These are phyloP conservation scores for Cladosporium cucumerinum DNA, from an alignment of 2,329 filamentous ascomycete species.

Conservation along the genomic window DNA sequence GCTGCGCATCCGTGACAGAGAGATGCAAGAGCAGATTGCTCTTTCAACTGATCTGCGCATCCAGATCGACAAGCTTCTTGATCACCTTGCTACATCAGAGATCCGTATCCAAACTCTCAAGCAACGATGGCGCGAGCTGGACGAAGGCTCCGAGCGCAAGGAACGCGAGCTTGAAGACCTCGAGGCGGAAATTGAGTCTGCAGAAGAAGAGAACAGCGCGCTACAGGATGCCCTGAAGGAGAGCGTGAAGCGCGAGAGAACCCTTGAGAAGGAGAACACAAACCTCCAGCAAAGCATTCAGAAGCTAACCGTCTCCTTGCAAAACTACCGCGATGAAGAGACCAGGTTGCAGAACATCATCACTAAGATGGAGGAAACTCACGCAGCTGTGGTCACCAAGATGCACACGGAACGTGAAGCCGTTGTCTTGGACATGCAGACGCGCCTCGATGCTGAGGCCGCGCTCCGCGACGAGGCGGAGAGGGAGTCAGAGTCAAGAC, in stretches of 20 bases:
- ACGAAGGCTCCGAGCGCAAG: constrained; percentile 38
- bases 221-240: constrained; percentile 27
- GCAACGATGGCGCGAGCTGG: constrained; percentile 35
- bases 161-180: constrained; percentile 38
- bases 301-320: constrained; percentile 38
- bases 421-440: constrained; percentile 37
- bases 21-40: constrained; percentile 34
- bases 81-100: constrained; percentile 36
- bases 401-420: constrained; percentile 41
- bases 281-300: constrained; percentile 37
- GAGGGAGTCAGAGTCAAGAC: constrained; percentile 38
- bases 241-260: constrained; percentile 24
- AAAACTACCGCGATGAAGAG: constrained; percentile 41
- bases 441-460: constrained; percentile 37
- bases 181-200: constrained; percentile 34
- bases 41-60: constrained; percentile 34
- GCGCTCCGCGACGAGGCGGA: constrained; percentile 39
- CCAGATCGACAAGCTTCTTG: constrained; percentile 37
- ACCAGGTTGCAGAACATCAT: constrained; percentile 38
- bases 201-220: constrained; percentile 32
- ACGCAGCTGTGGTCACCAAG: constrained; percentile 35
- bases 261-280: constrained; percentile 28
- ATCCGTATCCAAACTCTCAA: constrained; percentile 39
- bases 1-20: constrained; percentile 35
- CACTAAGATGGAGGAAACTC: constrained; percentile 39